Conservation (phyloP, 176 grass and related monocot genomes). For the Rhynchospora breviuscula region DNA sequence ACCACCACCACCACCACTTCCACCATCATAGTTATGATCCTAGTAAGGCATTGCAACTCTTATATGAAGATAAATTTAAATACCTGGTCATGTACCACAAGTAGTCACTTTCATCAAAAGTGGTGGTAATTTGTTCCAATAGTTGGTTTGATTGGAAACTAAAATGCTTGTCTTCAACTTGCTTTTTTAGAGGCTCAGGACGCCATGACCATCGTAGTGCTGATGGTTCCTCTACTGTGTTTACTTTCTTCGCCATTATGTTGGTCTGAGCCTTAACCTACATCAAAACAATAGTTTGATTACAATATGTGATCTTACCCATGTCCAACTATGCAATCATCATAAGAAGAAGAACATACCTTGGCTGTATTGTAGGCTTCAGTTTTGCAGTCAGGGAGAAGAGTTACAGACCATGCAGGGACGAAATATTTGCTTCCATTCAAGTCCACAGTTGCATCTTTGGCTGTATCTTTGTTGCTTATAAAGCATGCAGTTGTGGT, state of each 20-base stretch:
- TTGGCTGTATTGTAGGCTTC: slow-evolving; percentile 65
- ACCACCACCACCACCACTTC: background rate
- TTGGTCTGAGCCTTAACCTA: slow-evolving; percentile 64
- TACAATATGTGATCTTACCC: background rate
- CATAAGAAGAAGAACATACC: slow-evolving; percentile 27
- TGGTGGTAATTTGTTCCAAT: slow-evolving; percentile 32
- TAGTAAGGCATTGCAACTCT: background rate
- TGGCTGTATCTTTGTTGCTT: slow-evolving; percentile 41
- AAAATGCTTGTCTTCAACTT: background rate
- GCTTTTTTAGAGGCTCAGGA: slow-evolving; percentile 15
- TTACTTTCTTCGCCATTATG: slow-evolving; percentile 55
- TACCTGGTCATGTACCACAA: slow-evolving; percentile 86
- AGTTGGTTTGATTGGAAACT: slow-evolving; percentile 28
- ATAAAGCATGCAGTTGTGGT: slow-evolving; percentile 53
- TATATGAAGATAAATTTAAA: background rate
- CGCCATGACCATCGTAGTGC: slow-evolving; percentile 40
- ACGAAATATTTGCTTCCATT: slow-evolving; percentile 32
- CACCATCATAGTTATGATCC: background rate
- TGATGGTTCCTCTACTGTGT: background rate
- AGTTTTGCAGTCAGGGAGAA: slow-evolving; percentile 64
- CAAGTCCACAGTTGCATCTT: slow-evolving; percentile 43
- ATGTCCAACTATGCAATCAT: background rate
- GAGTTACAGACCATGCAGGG: slow-evolving; percentile 79
- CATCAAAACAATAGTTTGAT: background rate
- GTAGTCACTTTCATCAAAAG: slow-evolving; percentile 68